Conservation (phyloP, 306 rosid species). For the Gynostemma pentaphyllum region DNA sequence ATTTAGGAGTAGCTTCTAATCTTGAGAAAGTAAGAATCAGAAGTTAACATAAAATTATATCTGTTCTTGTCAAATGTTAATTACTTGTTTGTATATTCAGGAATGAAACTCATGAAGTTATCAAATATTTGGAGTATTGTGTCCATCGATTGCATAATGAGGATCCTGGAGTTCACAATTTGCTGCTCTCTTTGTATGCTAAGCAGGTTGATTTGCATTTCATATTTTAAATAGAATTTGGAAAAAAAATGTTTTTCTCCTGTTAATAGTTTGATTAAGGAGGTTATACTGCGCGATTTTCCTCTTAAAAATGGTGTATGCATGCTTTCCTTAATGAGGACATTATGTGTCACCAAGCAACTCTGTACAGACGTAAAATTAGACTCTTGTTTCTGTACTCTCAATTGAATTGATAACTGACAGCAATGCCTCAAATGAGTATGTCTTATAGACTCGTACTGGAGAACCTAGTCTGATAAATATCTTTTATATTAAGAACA, state of each 20-base stretch:
- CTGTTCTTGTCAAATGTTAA: neutral
- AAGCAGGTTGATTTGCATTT: slow-evolving; percentile 56
- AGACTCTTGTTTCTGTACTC: neutral
- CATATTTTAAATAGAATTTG: neutral
- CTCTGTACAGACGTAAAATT: neutral
- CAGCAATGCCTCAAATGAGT: neutral
- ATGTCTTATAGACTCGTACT: neutral
- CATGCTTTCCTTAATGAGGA: neutral
- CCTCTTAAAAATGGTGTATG: neutral
- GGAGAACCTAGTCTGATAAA: neutral
- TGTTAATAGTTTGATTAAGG: neutral
- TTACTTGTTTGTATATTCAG: slow-evolving; percentile 31
- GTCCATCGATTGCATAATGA: slow-evolving; percentile 89
- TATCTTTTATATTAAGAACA: neutral
- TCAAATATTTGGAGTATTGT: slow-evolving; percentile 87
- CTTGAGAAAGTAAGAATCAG: neutral
- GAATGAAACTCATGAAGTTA: slow-evolving; percentile 98
- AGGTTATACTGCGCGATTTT: neutral
- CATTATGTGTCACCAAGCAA: neutral
- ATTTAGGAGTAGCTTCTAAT: neutral
- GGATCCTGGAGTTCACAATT: slow-evolving; percentile 95
- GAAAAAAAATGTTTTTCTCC: neutral
- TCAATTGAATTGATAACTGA: neutral
- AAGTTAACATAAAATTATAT: neutral
- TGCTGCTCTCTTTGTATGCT: slow-evolving; percentile 87